Percentiles rank a stretch among this genome's conserved stretches.
Conservation (phyloP, 495 filamentous ascomycete species). For the Hypoxylon crocopeplum region DNA sequence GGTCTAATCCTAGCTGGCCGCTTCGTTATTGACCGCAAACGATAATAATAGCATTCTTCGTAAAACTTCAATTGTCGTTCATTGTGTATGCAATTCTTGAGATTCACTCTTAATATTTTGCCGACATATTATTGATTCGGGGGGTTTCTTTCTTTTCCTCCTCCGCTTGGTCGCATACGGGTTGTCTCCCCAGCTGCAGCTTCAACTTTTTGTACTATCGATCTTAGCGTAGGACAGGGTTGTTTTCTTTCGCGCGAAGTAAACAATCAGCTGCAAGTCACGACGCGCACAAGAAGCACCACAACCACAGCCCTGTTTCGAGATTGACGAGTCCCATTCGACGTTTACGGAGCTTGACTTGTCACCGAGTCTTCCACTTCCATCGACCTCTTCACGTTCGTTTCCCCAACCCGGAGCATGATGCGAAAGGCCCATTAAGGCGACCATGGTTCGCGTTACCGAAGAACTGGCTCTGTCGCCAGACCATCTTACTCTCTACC, state of each 20-base stretch:
- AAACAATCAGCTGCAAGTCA: constrained; percentile 32
- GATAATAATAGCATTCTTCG: constrained; percentile 19
- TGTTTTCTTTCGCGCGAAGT: constrained; percentile 16
- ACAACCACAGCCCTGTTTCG: constrained; percentile 10
- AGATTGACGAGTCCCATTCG: constrained; percentile 11
- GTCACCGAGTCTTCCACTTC: constrained; percentile 24
- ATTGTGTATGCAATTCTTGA: constrained; percentile 14
- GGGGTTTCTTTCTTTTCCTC: not conserved
- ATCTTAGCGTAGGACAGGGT: constrained; percentile 1
- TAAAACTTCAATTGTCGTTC: constrained; percentile 15
- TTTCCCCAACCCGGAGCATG: constrained; percentile 34
- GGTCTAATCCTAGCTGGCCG: constrained; percentile 27
- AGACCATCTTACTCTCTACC: constrained; percentile 80
- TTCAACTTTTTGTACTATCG: constrained; percentile 4
- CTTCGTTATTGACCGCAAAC: constrained; percentile 33
- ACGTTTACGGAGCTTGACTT: constrained; percentile 11
- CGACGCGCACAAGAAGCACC: constrained; percentile 30
- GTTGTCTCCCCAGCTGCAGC: constrained; percentile 3
- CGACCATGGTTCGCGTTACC: constrained; percentile 71
- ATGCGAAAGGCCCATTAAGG: constrained; percentile 52
- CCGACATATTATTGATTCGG: too few relatives aligned
- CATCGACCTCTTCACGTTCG: constrained; percentile 29
- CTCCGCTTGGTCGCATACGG: constrained; percentile 9
- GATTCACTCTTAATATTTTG: constrained; percentile 14
- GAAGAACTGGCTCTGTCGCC: constrained; percentile 71